Evolutionary conservation across 1,284 basidiomycete species (phyloP).

Genomic region (Grifola frondosa): DNA sequence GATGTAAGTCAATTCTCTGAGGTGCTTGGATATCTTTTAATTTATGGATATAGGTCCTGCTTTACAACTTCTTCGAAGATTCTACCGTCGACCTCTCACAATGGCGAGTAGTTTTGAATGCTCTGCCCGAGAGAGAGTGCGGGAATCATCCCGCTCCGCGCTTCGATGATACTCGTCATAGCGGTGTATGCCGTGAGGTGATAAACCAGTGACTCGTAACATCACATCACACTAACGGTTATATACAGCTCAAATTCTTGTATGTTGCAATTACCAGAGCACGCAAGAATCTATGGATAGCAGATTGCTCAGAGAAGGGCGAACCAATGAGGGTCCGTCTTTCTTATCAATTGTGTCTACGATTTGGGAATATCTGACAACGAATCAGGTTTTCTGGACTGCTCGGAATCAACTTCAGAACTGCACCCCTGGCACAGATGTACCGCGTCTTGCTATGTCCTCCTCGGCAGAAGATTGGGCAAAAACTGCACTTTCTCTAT

Average conservation of each 20-base stretch:
- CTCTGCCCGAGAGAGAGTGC: constrained; percentile 26
- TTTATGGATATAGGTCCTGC: constrained; percentile 51
- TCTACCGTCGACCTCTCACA: constrained; percentile 48
- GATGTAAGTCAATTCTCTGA: constrained; percentile 45
- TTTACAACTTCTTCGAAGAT: constrained; percentile 73
- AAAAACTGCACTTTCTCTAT: constrained; percentile 48
- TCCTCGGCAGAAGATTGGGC: constrained; percentile 58
- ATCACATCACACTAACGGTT: too few species aligned
- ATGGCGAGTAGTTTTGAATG: constrained; percentile 63
- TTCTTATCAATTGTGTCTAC: neutral
- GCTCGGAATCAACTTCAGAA: constrained; percentile 42
- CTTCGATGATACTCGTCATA: constrained; percentile 55
- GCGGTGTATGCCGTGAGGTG: constrained; percentile 61
- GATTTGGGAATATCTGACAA: neutral
- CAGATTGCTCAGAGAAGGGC: constrained; percentile 55
- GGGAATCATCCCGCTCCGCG: constrained; percentile 37
- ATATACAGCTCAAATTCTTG: constrained; percentile 57
- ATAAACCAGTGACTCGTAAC: neutral
- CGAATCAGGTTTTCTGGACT: constrained; percentile 48
- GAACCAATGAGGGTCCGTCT: constrained; percentile 56
- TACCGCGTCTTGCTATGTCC: constrained; percentile 48
- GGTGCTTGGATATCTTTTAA: neutral
- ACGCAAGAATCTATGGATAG: constrained; percentile 66
- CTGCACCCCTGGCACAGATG: constrained; percentile 41
- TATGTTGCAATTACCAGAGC: constrained; percentile 74